Evolutionary conservation across 495 filamentous ascomycete genomes (phyloP), one percentile per base, ranked within the genome.

Genomic region (Aspergillus saccharolyticus): DNA sequence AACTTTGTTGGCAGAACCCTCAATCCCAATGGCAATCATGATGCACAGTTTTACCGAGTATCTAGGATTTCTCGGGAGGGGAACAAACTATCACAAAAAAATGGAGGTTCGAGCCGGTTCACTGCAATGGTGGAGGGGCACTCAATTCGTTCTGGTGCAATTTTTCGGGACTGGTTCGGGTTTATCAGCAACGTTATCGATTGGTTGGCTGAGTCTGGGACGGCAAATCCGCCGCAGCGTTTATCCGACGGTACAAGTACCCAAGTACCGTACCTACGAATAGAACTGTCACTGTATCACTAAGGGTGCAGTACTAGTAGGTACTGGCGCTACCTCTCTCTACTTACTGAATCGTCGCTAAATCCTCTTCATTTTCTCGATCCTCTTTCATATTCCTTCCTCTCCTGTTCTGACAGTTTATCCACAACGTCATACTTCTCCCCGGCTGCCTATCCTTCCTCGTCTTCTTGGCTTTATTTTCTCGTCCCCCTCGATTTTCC

Each of bases 1-100:
- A 49, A 98, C 81, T 71, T 98, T 98, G 80, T 98, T 97, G 74
- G 94, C 94, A 47, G 90, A 96, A 69, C 94, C 93, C 78, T 98
- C 94, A 68, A 95, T 89, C 48, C 95, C 95, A 65, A 98, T 83
- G 54, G 90, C 85, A 57, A 98, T 89, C 85, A 87, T 87, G 59
- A 55, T 73, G 69, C 44, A 21, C 25, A 30, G 25, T 4, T 30
- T 4, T 39, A 39, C 9, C 48, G 17, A 16, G 39, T 10, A 44
- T 18, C 42, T 30, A 5, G 44, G 43, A 4, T 15, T 28, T 21
- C 9, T 22, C n/a, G n/a, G n/a, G n/a, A n/a, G n/a, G n/a, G n/a
- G n/a, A n/a, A n/a, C n/a, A n/a, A n/a, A n/a, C n/a, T n/a, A n/a
- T n/a, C n/a, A n/a, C 7, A 12, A 39, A 39, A 53, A 53, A 42